These are phyloP conservation scores for Barnettozyma sp. DNA, from an alignment of 805 yeast species.

Conservation along the genomic window DNA sequence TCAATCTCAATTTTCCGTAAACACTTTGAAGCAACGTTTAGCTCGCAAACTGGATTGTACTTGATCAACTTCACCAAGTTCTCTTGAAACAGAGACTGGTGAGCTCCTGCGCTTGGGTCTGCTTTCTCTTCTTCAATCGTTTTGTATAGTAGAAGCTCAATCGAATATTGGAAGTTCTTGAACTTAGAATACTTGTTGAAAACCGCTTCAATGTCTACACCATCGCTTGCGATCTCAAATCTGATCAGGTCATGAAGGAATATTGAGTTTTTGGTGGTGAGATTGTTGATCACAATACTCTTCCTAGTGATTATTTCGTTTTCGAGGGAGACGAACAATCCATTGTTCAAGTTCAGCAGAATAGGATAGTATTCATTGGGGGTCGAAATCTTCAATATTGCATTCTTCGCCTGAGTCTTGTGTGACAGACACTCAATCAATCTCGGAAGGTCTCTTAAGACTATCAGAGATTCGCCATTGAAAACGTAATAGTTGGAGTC, in stretches of 20 bases:
- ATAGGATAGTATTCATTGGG: slow-evolving; percentile 23
- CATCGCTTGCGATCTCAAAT: slow-evolving; percentile 29
- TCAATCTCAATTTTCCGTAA: slow-evolving; percentile 44
- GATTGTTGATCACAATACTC: slow-evolving; percentile 28
- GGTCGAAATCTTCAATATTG: slow-evolving; percentile 25
- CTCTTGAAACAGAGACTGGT: slow-evolving; percentile 1
- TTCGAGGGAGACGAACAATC: slow-evolving; percentile 39
- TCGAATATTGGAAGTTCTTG: slow-evolving; percentile 34
- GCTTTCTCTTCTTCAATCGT: slow-evolving; percentile 20
- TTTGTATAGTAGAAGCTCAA: slow-evolving; percentile 40
- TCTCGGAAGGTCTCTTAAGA: slow-evolving; percentile 15
- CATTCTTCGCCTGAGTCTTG: slow-evolving; percentile 7
- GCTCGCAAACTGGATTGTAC: slow-evolving; percentile 18
- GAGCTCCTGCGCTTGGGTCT: too few species aligned
- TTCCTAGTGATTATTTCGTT: slow-evolving; percentile 26
- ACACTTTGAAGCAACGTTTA: slow-evolving; percentile 39
- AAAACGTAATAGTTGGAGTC: slow-evolving; percentile 28
- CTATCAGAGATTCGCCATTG: slow-evolving; percentile 32
- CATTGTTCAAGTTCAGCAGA: slow-evolving; percentile 21
- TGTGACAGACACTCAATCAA: slow-evolving; percentile 5
- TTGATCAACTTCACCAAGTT: slow-evolving; percentile 19
- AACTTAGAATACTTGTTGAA: slow-evolving; percentile 27
- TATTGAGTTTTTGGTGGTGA: slow-evolving; percentile 32
- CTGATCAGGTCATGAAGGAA: slow-evolving; percentile 41
- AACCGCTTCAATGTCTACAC: slow-evolving; percentile 5